Evolutionary conservation across 257 asterid genomes (phyloP), one percentile per base, ranked within the genome.

Genomic region (Voacanga thouarsii): DNA sequence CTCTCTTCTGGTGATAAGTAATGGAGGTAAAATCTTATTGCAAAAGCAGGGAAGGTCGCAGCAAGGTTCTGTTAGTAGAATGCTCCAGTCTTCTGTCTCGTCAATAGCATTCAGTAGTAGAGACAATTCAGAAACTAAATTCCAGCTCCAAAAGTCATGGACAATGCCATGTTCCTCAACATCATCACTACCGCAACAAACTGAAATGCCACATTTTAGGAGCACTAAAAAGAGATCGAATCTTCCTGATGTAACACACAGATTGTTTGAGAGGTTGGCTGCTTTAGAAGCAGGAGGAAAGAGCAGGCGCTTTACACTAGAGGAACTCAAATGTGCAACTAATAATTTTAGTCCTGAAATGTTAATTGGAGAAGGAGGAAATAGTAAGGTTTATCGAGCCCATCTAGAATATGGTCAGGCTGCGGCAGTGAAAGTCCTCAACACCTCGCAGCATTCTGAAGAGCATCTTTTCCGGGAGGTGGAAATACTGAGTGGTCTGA

Each of bases 21-120:
- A 75, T 55, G 90, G 86, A 61, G 97, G 98, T 33, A 89, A 80
- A 84, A 76, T 93, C 78, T 75, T 90, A 51, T 65, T 82, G 71
- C 91, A 85, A 82, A 88, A 77, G 80, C 82, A 76, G 83, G 97
- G 97, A 78, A 91, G 92, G 81, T 91, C 94, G 21, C 96, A 90
- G 76, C 89, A 90, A 81, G 98, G 96, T 41, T 79, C 91, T 51
- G 66, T 68, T 71, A 80, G 70, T 47, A 80, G 83, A 86, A 79
- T 66, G 53, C 77, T 81, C 74, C 86, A 78, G 37, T 80, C 86
- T 72, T 84, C 84, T 3, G n/a, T 70, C 30, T 85, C 92, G 65
- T 87, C 92, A 55, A 41, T 83, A 69, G 83, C 92, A 74, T 81
- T 86, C 66, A 80, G 83, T 81, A 76, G 84, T 75, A 68, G 73